Evolutionary conservation across 805 yeast genomes (phyloP), one percentile per base, ranked within the genome.

Genomic region (Candida montana): DNA sequence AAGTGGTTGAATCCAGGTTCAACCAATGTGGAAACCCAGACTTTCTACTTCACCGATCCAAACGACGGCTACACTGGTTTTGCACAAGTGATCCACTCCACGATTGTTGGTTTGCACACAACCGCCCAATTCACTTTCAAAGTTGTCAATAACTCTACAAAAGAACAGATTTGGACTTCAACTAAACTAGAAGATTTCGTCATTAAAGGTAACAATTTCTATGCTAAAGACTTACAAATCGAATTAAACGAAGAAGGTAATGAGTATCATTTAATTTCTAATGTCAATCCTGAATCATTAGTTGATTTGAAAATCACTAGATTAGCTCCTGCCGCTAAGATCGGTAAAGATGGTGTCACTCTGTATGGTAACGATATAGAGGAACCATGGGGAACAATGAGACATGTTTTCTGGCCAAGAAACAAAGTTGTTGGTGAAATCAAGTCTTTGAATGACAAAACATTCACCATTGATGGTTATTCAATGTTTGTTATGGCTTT

Each of bases 371-470:
- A 87, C 32, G 88, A 90, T 58, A 55, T 73, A 13, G 74, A 71
- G 29, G 78, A 84, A 47, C 98, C 98, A 27, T 93, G 99, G 99
- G 99, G 99, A 13, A 72, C 84, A 8, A 90, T 93, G 96, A 80
- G 97, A 63, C 99, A 93, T 59, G 67, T 79, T 7, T 93, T 93
- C 66, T 93, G 98, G 98, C 99, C 99, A 48, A 77, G 98, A 62
- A 82, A 89, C 62, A 48, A 64, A 17, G 83, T 78, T 35, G 58
- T 56, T 16, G 99, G 99, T 57, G 68, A 76, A 16, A 64, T 93
- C 48, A 70, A 65, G 31, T 73, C 61, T 17, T 52, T 58, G 62
- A 50, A 64, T 63, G 46, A 41, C 16, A 44, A 46, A 24, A 47
- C 49, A 24, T 42, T 51, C 32, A 68, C 63, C 23, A 51, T 67